A percentile compares a stretch with the other conserved stretches of the same genome.
These are phyloP conservation scores for Cardiospermum halicacabum DNA, from an alignment of 345 rosid genomes.

Conservation along the genomic window DNA sequence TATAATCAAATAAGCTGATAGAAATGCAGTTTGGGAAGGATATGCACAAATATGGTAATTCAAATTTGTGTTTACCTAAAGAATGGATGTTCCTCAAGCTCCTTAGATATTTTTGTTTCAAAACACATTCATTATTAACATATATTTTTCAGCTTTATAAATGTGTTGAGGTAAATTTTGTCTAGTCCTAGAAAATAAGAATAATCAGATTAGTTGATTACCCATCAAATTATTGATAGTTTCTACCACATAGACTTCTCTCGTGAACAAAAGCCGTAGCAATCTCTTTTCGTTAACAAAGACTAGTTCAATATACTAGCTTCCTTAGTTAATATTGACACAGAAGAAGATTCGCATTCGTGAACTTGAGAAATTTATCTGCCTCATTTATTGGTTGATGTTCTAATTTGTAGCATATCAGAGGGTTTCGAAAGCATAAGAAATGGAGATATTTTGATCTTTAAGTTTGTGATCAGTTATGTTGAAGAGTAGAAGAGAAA, in stretches of 20 bases:
- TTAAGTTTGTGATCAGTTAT: background rate
- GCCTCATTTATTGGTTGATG: background rate
- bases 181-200: too few species aligned
- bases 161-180: too few species aligned
- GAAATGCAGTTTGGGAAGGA: background rate
- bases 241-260: too few species aligned
- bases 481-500: background rate
- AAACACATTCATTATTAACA: too few species aligned
- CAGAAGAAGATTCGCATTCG: background rate
- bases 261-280: too few species aligned
- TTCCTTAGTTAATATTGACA: background rate
- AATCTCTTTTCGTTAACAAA: too few species aligned
- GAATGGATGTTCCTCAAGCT: too few species aligned
- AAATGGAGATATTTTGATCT: background rate
- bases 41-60: background rate
- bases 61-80: background rate
- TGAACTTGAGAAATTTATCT: slow-evolving; percentile 4
- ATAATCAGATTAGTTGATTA: too few species aligned
- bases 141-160: too few species aligned
- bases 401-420: background rate
- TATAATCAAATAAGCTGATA: background rate
- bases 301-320: too few species aligned
- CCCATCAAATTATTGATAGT: too few species aligned
- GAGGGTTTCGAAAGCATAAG: background rate
- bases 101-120: too few species aligned